Base-by-base conservation (phyloP, 129 eudicot genomes). In the Centrapalus pauciflorus region DNA sequence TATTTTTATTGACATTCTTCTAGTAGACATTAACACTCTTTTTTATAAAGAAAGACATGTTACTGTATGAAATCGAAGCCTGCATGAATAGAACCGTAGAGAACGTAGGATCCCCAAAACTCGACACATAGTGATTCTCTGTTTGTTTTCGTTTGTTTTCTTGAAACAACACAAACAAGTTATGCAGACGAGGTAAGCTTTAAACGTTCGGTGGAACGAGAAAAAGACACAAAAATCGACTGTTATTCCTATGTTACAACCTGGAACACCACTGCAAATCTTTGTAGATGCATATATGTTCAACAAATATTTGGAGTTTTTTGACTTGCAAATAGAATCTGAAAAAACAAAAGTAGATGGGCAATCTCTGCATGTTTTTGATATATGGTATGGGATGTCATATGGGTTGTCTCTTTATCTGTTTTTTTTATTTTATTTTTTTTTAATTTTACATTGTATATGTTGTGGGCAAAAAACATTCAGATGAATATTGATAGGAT, bases 331-430 rank as follows among this genome's bases (percentile, higher is more conserved):
- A 67, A 75, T 48, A 75, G 79, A 75, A 75, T 75, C 61, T 46
- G 25, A 56, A 64, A 26, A 69, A 79, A 50, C 79, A 67, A 77
- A 9, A 69, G 59, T 62, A 35, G 37, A 84, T 82, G 96, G 86
- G 81, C 81, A 62, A 75, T 60, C 32, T 78, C 75, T 81, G 83
- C 76, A 67, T 83, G 82, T 64, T 77, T 51, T 65, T 72, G 78
- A 73, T 82, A 61, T 75, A 71, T 79, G 67, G 93, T 78, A 89
- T 89, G 96, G 96, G 85, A 64, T 46, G 76, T 76, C 96, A 85
- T 89, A 82, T 83, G 94, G 85, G 84, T 62, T 85, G 90, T 80
- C 87, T 78, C 49, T 71, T 35, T 61, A 25, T 66, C 17, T 71
- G 25, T 13, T 41, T 27, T 41, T 65, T 74, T 7, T 61, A 72